Conservation (phyloP, 2,329 filamentous ascomycete species). For the Hortaea sp. region DNA sequence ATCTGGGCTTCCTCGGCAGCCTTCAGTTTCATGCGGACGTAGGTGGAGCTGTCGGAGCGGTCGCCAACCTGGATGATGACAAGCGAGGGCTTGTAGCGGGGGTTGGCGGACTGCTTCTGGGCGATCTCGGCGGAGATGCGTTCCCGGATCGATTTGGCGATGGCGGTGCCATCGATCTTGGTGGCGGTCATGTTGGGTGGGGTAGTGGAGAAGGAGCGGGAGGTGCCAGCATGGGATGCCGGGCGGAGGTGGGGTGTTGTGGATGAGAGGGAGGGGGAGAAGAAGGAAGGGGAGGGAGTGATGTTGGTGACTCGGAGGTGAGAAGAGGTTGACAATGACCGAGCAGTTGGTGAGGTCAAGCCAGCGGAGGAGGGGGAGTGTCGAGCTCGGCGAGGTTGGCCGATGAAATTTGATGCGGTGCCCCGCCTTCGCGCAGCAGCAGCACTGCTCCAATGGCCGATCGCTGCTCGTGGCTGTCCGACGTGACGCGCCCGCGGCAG, state of each 20-base stretch:
- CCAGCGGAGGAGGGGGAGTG: neutral
- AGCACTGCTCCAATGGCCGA: no score
- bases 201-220: slow-evolving; percentile 40
- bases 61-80: slow-evolving; percentile 97
- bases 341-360: neutral
- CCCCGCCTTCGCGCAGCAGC: no score
- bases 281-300: neutral
- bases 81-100: slow-evolving; percentile 77
- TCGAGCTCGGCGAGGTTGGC: neutral
- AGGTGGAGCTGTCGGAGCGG: slow-evolving; percentile 80
- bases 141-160: slow-evolving; percentile 85
- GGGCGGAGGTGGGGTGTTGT: neutral
- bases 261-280: neutral
- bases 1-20: slow-evolving; percentile 93
- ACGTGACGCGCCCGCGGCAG: no score
- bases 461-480: no score
- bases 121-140: slow-evolving; percentile 70
- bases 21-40: slow-evolving; percentile 99
- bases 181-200: slow-evolving; percentile 64
- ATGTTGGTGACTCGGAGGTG: neutral
- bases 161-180: slow-evolving; percentile 92
- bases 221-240: neutral
- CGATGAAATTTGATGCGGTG: no score
- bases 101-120: slow-evolving; percentile 69
- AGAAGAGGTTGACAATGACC: neutral